Evolutionary conservation across 768 basidiomycete genomes (phyloP), one percentile per base, ranked within the genome.

Genomic region (Cystofilobasidium bisporidii): DNA sequence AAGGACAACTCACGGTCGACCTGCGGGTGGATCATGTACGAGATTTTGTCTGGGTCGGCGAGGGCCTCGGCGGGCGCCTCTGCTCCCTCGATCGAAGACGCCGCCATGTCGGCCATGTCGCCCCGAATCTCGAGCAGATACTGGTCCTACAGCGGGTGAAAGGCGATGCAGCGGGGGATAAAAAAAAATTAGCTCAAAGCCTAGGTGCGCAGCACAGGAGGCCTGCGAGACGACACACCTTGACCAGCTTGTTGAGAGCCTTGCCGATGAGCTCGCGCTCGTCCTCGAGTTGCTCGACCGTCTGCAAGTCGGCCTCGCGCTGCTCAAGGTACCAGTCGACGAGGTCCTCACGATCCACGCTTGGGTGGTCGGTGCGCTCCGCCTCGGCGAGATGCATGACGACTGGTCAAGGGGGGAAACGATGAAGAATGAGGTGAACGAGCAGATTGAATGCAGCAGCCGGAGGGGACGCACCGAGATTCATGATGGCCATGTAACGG

Each of bases 271-370:
- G 81, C 76, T 91, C 90, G 73, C 86, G 86, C 78, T 98, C 89
- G 72, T 88, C 87, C 72, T 97, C 91, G 22, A 96, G 79, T 73
- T 93, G 86, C 63, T 92, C 91, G 8, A 91, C 82, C 62, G 87
- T 86, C 71, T 86, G 83, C 45, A 98, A 79, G 70, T 91, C 87
- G 12, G 81, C 80, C 77, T 99, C 96, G 76, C 85, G 87, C 71
- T 83, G 78, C 79, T 99, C 96, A 64, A 98, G 82, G 75, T 97
- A 98, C 93, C 91, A 94, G 75, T 94, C 91, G 70, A 94, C 87
- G 64, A 99, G 81, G 72, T 96, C 93, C 71, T 94, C 91, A 55
- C 87, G 82, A 73, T 91, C 88, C 47, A 94, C 78, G 2, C 93
- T 93, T 62, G 78, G 81, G 24, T 86, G 87, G 0, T 83, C 86